These are phyloP conservation scores for Hymenochaete sp. DNA, from an alignment of 1,284 basidiomycete species.

Conservation along the genomic window DNA sequence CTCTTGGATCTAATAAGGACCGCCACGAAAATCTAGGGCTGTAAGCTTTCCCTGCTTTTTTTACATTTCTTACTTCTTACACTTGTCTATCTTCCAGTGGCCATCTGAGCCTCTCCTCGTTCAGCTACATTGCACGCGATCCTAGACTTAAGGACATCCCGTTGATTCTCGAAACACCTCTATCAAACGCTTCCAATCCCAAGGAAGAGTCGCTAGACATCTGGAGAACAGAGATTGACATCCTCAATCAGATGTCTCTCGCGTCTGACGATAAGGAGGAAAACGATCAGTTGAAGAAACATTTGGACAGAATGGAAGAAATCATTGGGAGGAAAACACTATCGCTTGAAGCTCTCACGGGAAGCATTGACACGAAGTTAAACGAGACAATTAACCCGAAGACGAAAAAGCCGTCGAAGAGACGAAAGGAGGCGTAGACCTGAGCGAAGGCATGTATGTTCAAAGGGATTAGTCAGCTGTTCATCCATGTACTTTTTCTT, in stretches of 20 bases:
- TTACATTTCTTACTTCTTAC: not conserved
- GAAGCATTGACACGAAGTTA: too few relatives aligned
- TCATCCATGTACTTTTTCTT: too few relatives aligned
- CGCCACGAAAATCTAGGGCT: constrained; percentile 80
- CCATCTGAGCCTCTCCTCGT: constrained; percentile 54
- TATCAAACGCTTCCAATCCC: constrained; percentile 39
- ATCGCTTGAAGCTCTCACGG: too few relatives aligned
- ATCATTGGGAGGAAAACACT: too few relatives aligned
- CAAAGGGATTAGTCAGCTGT: too few relatives aligned
- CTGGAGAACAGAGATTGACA: constrained; percentile 66
- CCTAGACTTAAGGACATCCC: constrained; percentile 62
- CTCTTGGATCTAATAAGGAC: constrained; percentile 60
- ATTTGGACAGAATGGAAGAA: too few relatives aligned
- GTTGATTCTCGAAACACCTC: constrained; percentile 76
- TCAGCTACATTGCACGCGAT: constrained; percentile 64
- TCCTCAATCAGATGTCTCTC: constrained; percentile 41
- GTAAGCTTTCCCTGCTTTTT: constrained; percentile 33
- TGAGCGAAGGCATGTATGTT: too few relatives aligned
- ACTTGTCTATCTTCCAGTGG: constrained; percentile 37
- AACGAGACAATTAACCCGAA: too few relatives aligned
- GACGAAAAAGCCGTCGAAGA: too few relatives aligned
- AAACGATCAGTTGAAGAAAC: too few relatives aligned
- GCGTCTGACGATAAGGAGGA: not conserved
- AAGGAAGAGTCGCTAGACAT: constrained; percentile 37
- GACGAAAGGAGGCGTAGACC: too few relatives aligned